Base-by-base conservation (phyloP, 441 rosid genomes). In the Aquilaria agallochum region DNA sequence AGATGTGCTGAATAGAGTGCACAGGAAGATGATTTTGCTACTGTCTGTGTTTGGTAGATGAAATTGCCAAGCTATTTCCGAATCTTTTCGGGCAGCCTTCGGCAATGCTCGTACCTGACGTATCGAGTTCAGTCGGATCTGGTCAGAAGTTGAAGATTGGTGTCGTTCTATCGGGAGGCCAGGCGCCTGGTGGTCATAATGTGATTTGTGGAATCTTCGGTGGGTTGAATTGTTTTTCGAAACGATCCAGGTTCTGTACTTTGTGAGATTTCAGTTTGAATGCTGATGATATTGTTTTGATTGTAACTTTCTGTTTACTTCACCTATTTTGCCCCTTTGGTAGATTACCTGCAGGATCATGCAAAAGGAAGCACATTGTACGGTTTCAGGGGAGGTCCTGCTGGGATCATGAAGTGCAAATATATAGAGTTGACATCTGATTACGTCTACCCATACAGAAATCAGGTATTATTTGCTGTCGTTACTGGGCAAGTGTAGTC, bases 101-200 rank as follows among this genome's bases (percentile, higher is more conserved):
- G 5, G 82, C 90, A 58, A 58, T 77, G 72, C 62, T 80, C 74
- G 80, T 88, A 57, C 94, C 97, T 5, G 68, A 71, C 55, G 72
- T 59, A 36, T 56, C 69, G 5, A 64, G 65, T 50, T 48, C 82
- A 2, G 27, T 78, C 59, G 47, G 44, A 13, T 69, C 91, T 0
- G 79, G 60, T 48, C 79, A 67, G 78, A 87, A 86, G 72, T 60
- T 95, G 73, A 95, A 90, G 79, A 86, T 92, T 27, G 99, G 98
- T 40, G 97, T 92, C 50, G 99, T 95, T 59, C 68, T 95, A 66
- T 95, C 99, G 0, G 99, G 99, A 31, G 99, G 99, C 36, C 99
- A 95, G 74, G 98, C 99, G 31, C 99, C 99, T 3, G 99, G 99
- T 56, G 99, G 99, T 6, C 99, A 92, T 89, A 95, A 95, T 78